Conservation (phyloP, 2,329 filamentous ascomycete species). For the Clarireedia sp. region DNA sequence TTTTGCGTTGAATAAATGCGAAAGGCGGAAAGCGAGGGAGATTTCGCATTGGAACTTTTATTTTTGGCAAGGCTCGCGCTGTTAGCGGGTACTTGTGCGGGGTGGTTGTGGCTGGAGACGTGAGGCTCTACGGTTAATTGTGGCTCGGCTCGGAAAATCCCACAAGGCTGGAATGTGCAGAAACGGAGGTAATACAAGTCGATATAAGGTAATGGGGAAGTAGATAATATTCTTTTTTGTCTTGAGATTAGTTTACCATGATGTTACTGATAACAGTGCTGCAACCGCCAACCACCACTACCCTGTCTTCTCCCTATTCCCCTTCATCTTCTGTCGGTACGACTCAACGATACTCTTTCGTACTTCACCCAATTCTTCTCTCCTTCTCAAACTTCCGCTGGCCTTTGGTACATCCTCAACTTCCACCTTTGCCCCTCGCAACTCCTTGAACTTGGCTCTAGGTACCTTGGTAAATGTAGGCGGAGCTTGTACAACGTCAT, state of each 20-base stretch:
- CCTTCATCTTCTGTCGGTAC: constrained; percentile 63
- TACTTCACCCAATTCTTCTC: constrained; percentile 65
- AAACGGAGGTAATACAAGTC: background rate
- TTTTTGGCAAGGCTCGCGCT: background rate
- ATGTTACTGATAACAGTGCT: background rate
- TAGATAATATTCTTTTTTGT: background rate
- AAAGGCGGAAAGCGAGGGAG: background rate
- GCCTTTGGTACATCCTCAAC: constrained; percentile 61
- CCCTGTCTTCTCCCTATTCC: constrained; percentile 25
- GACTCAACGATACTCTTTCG: constrained; percentile 64
- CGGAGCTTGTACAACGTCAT: constrained; percentile 30
- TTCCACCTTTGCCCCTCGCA: constrained; percentile 55
- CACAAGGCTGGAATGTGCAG: background rate
- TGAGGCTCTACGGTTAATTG: background rate
- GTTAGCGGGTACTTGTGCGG: background rate
- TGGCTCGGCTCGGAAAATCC: background rate
- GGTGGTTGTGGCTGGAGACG: background rate
- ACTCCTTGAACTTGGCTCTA: constrained; percentile 31
- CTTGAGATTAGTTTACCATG: background rate
- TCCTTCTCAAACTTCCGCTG: constrained; percentile 61
- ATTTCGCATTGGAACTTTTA: background rate
- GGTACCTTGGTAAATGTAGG: constrained; percentile 27
- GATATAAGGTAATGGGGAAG: too few species aligned
- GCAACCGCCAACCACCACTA: background rate
- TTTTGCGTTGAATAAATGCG: background rate